Evolutionary conservation across 1,139 yeast species (phyloP).

Genomic region (Entelexis sorbosivorans): DNA sequence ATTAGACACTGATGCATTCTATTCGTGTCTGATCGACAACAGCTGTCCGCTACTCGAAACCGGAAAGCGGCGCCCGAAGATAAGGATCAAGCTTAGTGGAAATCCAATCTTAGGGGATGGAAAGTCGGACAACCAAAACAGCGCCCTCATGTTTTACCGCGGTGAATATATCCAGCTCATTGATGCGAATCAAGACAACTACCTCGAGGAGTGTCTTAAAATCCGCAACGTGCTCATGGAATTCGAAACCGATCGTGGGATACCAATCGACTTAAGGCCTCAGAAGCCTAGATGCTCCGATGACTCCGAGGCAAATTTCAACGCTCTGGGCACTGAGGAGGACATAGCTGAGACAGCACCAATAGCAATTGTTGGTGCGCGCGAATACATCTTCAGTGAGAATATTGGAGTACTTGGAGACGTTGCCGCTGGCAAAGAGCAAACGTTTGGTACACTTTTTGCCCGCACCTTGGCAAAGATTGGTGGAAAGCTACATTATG

Average conservation of each 20-base stretch:
- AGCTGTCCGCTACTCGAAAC: conserved; percentile 34
- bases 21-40: conserved; percentile 55
- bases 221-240: conserved; percentile 68
- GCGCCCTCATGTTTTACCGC: conserved; percentile 61
- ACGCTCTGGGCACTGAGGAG: not conserved
- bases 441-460: conserved; percentile 82
- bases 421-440: conserved; percentile 88
- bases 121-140: conserved; percentile 77
- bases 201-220: conserved; percentile 73
- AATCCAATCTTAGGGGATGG: conserved; percentile 87
- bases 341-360: conserved; percentile 32
- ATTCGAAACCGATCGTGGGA: conserved; percentile 48
- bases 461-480: conserved; percentile 76
- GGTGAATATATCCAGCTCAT: conserved; percentile 83
- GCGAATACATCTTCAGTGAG: conserved; percentile 82
- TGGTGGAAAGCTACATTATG: conserved; percentile 83
- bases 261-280: not conserved
- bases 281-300: not conserved
- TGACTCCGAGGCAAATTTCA: not conserved
- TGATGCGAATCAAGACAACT: conserved; percentile 84
- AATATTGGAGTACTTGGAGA: conserved; percentile 80
- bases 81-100: conserved; percentile 57
- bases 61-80: conserved; percentile 40
- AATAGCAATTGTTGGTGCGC: conserved; percentile 78
- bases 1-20: conserved; percentile 31